phyloP scores from a whole-genome alignment of 2,329 filamentous ascomycete species.

The Aureobasidium sp. region DNA sequence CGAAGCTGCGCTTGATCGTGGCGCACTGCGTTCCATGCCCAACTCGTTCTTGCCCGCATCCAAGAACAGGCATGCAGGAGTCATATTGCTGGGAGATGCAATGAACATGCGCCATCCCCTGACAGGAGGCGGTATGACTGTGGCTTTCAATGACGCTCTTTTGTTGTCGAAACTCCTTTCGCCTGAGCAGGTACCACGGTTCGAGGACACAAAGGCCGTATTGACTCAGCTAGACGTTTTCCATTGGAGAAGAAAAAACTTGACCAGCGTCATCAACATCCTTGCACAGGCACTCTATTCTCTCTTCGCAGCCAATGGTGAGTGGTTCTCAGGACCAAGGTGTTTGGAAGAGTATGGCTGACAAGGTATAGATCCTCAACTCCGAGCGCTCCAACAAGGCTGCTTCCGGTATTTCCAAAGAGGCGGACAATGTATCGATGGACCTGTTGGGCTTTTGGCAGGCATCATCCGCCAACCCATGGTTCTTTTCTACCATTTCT shows the following conservation, averaged over 20 bases:
- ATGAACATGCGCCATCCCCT: constrained; percentile 99
- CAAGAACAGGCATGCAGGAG: constrained; percentile 61
- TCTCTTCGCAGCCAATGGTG: constrained; percentile 76
- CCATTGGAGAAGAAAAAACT: constrained; percentile 78
- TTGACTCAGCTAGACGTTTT: constrained; percentile 63
- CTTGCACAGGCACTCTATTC: constrained; percentile 90
- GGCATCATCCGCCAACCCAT: constrained; percentile 72
- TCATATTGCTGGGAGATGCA: constrained; percentile 84
- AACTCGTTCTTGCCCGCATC: constrained; percentile 86
- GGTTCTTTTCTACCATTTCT: constrained; percentile 87
- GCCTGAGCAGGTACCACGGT: constrained; percentile 59
- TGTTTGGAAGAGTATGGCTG: constrained; percentile 16
- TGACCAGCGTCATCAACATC: constrained; percentile 89
- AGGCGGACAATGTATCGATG: constrained; percentile 64
- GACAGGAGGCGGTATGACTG: constrained; percentile 96
- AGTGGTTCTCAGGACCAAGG: too few species aligned
- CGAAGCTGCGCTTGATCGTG: constrained; percentile 64
- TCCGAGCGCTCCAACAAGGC: constrained; percentile 74
- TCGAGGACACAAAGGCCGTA: constrained; percentile 62
- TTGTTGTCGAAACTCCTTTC: constrained; percentile 67
- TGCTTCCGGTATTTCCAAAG: constrained; percentile 89
- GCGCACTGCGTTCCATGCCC: constrained; percentile 83
- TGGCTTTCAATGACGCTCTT: constrained; percentile 87
- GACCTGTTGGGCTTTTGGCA: constrained; percentile 72
- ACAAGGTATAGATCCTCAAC: constrained; percentile 49